phyloP scores from a whole-genome alignment of 2,329 filamentous ascomycete species.

The Alternaria arborescens region DNA sequence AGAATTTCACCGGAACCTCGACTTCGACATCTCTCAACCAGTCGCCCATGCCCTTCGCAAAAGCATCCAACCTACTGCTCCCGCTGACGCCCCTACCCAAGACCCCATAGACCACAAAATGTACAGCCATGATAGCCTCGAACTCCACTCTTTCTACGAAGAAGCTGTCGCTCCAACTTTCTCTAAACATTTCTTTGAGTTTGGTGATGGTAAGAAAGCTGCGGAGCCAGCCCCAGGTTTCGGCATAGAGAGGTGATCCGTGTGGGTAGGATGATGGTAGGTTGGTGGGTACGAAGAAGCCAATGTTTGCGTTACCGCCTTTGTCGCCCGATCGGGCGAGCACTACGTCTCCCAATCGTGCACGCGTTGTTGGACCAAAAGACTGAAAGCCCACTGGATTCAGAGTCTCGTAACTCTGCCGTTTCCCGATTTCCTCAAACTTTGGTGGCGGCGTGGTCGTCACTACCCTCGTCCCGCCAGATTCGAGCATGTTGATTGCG shows the following conservation, averaged over 20 bases:
- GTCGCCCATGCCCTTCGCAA: slow-evolving; percentile 64
- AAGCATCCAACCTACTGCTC: slow-evolving; percentile 57
- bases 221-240: slow-evolving; percentile 46
- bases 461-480: neutral
- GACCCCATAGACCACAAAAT: slow-evolving; percentile 52
- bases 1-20: slow-evolving; percentile 49
- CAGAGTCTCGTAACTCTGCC: slow-evolving; percentile 41
- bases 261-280: slow-evolving; percentile 37
- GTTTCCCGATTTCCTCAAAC: slow-evolving; percentile 13
- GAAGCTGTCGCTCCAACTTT: slow-evolving; percentile 36
- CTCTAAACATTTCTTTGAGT: slow-evolving; percentile 39
- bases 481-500: slow-evolving; percentile 47
- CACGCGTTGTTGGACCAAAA: slow-evolving; percentile 33
- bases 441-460: neutral
- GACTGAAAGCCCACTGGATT: slow-evolving; percentile 42
- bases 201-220: slow-evolving; percentile 35
- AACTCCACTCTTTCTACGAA: slow-evolving; percentile 46
- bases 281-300: slow-evolving; percentile 48
- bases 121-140: slow-evolving; percentile 40
- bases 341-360: slow-evolving; percentile 53
- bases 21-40: slow-evolving; percentile 58
- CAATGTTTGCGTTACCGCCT: slow-evolving; percentile 47
- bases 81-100: slow-evolving; percentile 57
- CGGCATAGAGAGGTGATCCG: slow-evolving; percentile 32
- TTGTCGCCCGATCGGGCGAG: slow-evolving; percentile 56